These are phyloP conservation scores for Trypanosoma melophagium DNA, from an alignment of 208 protist genomes.

Conservation along the genomic window DNA sequence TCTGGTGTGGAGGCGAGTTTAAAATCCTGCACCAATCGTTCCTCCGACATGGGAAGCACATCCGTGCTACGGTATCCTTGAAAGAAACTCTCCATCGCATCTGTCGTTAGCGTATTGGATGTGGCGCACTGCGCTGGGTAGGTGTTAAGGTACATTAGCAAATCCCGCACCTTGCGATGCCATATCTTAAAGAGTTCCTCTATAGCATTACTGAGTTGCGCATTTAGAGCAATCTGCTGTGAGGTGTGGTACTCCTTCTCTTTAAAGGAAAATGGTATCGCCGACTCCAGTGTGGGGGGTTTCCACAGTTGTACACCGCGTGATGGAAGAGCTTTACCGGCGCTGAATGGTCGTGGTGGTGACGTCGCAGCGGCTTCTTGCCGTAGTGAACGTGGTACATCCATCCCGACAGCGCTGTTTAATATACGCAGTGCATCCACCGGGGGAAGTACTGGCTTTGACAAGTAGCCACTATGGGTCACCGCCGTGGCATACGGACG, in stretches of 20 bases:
- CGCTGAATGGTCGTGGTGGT: constrained; percentile 1
- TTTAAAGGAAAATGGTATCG: constrained; percentile 51
- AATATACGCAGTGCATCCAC: constrained; percentile 61
- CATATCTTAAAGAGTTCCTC: constrained; percentile 55
- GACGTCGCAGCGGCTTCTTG: constrained; percentile 2
- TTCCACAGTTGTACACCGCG: constrained; percentile 23
- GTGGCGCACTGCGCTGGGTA: constrained; percentile 44
- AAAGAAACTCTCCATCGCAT: constrained; percentile 51
- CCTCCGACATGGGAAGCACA: constrained; percentile 34
- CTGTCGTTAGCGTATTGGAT: constrained; percentile 36
- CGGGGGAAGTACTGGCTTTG: constrained; percentile 50
- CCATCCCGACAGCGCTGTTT: constrained; percentile 55
- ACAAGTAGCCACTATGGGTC: constrained; percentile 60
- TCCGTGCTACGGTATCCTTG: constrained; percentile 64
- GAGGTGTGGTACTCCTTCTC: constrained; percentile 70
- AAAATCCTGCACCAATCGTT: constrained; percentile 42
- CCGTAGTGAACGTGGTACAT: constrained; percentile 32
- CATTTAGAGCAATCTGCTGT: constrained; percentile 77
- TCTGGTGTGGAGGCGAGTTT: constrained; percentile 43
- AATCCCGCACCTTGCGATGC: constrained; percentile 39
- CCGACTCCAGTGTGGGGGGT: constrained; percentile 34
- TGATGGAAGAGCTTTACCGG: background rate
- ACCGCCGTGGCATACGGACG: constrained; percentile 67
- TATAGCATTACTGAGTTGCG: constrained; percentile 61
- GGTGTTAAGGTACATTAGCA: constrained; percentile 36